Base-by-base conservation (phyloP, 1,284 basidiomycete species). In the Fistulinella staudtii region DNA sequence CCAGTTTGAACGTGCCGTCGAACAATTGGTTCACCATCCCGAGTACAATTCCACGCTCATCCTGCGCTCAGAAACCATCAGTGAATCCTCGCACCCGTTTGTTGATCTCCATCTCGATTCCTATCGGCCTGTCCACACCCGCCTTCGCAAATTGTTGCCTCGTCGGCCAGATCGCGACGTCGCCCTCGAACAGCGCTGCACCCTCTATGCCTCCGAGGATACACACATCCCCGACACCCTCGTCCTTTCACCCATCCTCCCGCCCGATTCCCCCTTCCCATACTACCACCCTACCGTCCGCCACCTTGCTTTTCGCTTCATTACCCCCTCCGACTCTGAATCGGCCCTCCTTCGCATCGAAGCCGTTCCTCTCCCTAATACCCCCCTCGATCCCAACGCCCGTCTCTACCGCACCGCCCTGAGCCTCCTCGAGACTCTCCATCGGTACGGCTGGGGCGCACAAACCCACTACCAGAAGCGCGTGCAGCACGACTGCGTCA, bases 1-100 rank as follows among this genome's bases (percentile, higher is more conserved):
- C 5, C 47, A 89, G 87, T 89, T 89, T 54, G 76, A 80, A 53
- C 57, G 61, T 3, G 85, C 82, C 0, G 59, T 80, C 22, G 74
- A 71, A 10, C 82, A 86, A 54, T 68, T 90, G 23, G 69, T 90
- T 3, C 74, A 83, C 38, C 87, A 90, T 55, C 89, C 88, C 8
- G 88, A 91, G 57, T 87, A 88, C 63, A 90, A 89, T 57, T 88
- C 85, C 0, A 86, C 87, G 0, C 74, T 90, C 24, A 91, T 92
- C 42, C 65, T 92, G 13, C 79, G 89, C 2, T 85, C 88, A 1
- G 85, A 91, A 36, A 72, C 74, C 1, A 28, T 89, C 8, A 57
- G 63, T 4, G 77, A 86, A 41, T 63, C 65, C 4, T 25, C n/a
- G 22, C 59, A 57, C 8, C 49, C 61, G 2, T 56, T 1, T n/a